Base-by-base conservation (phyloP, 1,139 yeast genomes). In the Yamadazyma siamensis region DNA sequence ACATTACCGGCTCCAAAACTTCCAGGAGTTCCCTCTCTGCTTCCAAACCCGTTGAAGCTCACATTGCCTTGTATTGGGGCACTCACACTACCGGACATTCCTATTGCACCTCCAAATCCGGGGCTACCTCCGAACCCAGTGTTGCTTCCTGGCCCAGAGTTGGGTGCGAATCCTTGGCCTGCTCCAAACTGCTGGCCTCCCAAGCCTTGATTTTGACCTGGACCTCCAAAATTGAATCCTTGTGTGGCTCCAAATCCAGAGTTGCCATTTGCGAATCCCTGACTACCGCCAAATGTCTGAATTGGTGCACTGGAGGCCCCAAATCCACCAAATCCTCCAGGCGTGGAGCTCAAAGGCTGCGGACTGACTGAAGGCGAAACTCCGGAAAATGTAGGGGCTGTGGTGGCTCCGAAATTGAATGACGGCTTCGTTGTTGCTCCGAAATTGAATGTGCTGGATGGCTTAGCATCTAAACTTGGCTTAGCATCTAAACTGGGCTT, bases 341-440 rank as follows among this genome's bases (percentile, higher is more conserved):
- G 20, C 10, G 20, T 18, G 10, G 20, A 10, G 20, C 10, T 10
- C 20, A 18, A 18, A 18, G 9, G 9, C 20, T 18, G 20, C 9
- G 7, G 9, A 7, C 10, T 7, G 20, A 18, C 20, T 18, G 7
- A 8, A 10, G 7, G 9, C 20, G 20, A 18, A 18, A 18, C 20
- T 18, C n/a, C n/a, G n/a, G n/a, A n/a, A 21, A 35, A 30, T 9
- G 33, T 14, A 12, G 41, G 43, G 9, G 21, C 25, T 23, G 28
- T 33, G 5, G 35, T 25, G 8, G 32, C 26, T 5, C 43, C 40
- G 20, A 40, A 40, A 18, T 34, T 37, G 28, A 43, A 40, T 3
- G 32, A 19, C 12, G 47, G 46, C 26, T 37, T 36, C 21, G 29
- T 25, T 1, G 30, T 25, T 13, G 38, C 30, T 9, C 43, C 48